These are phyloP conservation scores for Apiospora kogelbergensis DNA, from an alignment of 2,329 filamentous ascomycete genomes.

Conservation along the genomic window DNA sequence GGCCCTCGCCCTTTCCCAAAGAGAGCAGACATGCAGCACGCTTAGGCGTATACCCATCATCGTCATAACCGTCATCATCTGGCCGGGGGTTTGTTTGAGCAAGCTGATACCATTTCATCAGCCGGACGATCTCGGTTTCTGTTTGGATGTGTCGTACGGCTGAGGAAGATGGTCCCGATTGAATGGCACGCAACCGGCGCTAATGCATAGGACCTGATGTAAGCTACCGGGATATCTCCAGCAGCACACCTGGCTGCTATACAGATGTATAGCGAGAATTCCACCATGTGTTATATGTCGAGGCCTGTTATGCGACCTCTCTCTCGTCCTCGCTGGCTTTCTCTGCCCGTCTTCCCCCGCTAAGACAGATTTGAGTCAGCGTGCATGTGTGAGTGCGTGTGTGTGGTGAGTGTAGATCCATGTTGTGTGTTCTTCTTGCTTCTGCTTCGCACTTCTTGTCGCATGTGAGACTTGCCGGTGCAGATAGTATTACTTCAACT, in stretches of 20 bases:
- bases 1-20: background rate
- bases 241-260: background rate
- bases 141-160: background rate
- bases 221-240: background rate
- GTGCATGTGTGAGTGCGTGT: no score
- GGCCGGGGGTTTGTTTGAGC: no score
- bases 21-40: background rate
- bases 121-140: background rate
- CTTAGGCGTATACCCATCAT: no score
- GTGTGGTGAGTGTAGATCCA: background rate
- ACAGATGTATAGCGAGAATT: background rate
- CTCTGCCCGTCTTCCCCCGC: background rate
- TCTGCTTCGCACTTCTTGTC: background rate
- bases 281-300: background rate
- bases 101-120: background rate
- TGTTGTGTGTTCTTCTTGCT: background rate
- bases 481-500: background rate
- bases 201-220: constrained; percentile 3
- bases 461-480: background rate
- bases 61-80: background rate
- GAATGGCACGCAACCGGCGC: constrained; percentile 5
- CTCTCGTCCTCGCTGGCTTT: background rate
- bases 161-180: background rate
- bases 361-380: background rate
- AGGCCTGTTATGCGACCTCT: background rate